Base-by-base conservation (phyloP, 768 basidiomycete genomes). In the Mycena galericulata region DNA sequence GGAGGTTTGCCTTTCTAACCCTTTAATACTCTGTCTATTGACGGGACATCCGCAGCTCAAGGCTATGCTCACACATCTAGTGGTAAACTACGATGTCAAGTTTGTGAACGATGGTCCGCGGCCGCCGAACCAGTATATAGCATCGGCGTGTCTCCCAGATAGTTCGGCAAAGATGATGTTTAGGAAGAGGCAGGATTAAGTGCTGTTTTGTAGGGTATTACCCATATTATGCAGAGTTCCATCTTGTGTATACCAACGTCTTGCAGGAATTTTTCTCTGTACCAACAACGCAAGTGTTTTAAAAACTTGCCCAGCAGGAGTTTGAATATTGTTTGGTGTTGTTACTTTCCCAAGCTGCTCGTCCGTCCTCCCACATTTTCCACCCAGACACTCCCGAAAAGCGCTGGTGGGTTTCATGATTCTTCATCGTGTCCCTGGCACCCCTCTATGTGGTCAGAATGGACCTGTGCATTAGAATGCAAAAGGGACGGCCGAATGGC, bases 81-180 rank as follows among this genome's bases (percentile, higher is more conserved):
- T 69, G 12, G 7, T 69, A 18, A 69, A 69, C 45, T 69, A 69
- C 43, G 68, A 69, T 45, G 55, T 69, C 24, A 69, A 69, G 32
- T 60, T 69, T 47, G 68, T 59, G 43, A 40, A 65, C 41, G 51
- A 47, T n/a, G 61, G 62, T 26, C 56, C 46, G 40, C 47, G 68
- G 18, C 68, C 68, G 20, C 43, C 40, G 43, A 69, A 69, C 50
- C 56, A 60, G 41, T 69, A 69, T 46, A 46, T 69, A 32, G 68
- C 68, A 4, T 69, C 68, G 12, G 68, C 68, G 11, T 69, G 68
- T 24, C 47, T 69, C 43, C 68, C 68, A 4, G 47, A 65, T 30
- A 50, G 34, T 24, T 58, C 56, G n/a, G 68, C 68, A 20, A 69
- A 69, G 45, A 47, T 69, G 8, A 57, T 69, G 57, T 60, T 69